Percentiles rank a stretch among this genome's conserved stretches.
Evolutionary conservation across 305 asterid species (phyloP).

Genomic region (Solanum chacoense): DNA sequence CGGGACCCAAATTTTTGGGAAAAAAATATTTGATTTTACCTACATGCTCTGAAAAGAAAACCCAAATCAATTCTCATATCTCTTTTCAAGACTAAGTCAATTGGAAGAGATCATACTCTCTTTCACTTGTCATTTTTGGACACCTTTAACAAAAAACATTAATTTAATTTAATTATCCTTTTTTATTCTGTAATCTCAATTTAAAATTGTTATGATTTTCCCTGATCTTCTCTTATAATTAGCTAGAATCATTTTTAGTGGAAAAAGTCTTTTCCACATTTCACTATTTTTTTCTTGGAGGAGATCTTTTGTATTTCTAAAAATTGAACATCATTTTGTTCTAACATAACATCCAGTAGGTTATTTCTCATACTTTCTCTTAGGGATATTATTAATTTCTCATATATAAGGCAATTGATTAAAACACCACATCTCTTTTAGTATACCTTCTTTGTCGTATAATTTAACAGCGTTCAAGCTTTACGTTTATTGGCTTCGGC

Average conservation of each 20-base stretch:
- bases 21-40: neutral
- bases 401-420: neutral
- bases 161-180: neutral
- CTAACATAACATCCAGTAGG: neutral
- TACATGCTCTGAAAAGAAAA: neutral
- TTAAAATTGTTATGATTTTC: neutral
- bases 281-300: neutral
- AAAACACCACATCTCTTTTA: neutral
- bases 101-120: neutral
- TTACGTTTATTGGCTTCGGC: neutral
- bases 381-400: neutral
- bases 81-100: no score
- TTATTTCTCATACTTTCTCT: neutral
- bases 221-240: neutral
- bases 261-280: neutral
- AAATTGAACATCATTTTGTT: neutral
- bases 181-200: neutral
- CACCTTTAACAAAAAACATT: neutral
- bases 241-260: neutral
- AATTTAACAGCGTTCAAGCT: neutral
- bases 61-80: neutral
- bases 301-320: neutral
- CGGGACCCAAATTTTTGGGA: accelerated
- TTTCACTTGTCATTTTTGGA: neutral
- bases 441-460: neutral